Conservation (phyloP, 495 filamentous ascomycete species). For the Aspergillus sparsus region DNA sequence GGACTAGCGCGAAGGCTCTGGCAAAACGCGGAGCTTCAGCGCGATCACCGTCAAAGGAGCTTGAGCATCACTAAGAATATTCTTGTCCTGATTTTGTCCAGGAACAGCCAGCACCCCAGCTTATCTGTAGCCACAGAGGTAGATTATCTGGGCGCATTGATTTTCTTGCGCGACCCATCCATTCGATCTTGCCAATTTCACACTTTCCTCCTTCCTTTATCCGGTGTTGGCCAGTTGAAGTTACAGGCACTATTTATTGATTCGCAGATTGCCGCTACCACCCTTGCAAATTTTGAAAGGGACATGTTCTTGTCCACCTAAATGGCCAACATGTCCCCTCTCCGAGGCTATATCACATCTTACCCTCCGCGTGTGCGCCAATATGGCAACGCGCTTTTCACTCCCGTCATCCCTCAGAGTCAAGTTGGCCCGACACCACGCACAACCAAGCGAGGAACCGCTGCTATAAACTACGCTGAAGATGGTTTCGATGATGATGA, state of each 20-base stretch:
- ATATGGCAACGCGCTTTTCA: conserved; percentile 90
- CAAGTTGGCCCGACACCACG: conserved; percentile 68
- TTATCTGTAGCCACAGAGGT: not conserved
- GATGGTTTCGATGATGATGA: conserved; percentile 94
- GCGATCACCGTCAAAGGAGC: conserved; percentile 27
- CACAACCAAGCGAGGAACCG: conserved; percentile 95
- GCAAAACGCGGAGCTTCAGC: conserved; percentile 40
- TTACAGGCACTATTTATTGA: conserved; percentile 19
- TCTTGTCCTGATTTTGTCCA: not conserved
- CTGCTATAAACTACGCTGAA: conserved; percentile 95
- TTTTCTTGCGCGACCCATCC: not conserved
- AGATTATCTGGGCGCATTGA: not conserved
- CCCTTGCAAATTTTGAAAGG: conserved; percentile 27
- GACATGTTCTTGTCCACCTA: conserved; percentile 44
- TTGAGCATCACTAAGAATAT: conserved; percentile 18
- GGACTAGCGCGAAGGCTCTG: conserved; percentile 32
- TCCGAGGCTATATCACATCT: conserved; percentile 85
- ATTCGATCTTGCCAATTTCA: conserved; percentile 9
- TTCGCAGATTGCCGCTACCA: conserved; percentile 12
- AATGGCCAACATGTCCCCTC: conserved; percentile 58
- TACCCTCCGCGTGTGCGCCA: conserved; percentile 89
- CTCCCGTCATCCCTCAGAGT: conserved; percentile 75
- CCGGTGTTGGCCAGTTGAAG: conserved; percentile 9
- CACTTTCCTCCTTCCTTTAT: conserved; percentile 8
- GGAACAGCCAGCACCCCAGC: not conserved